Conservation (phyloP, 257 asterid species). For the Solanum ahanhuiri region DNA sequence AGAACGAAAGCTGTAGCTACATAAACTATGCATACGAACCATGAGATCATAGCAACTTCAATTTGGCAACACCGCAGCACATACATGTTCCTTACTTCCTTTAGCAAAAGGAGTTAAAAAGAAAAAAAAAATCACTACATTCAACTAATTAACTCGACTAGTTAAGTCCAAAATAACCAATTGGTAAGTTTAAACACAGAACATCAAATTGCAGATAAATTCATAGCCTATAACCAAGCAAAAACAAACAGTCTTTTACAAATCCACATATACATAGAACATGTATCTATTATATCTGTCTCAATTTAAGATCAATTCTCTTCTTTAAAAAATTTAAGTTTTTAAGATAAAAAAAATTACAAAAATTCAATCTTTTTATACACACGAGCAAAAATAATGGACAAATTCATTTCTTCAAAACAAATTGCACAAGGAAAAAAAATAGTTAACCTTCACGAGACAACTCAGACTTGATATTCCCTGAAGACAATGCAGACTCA, state of each 20-base stretch:
- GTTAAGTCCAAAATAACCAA: background rate
- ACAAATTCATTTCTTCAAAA: background rate
- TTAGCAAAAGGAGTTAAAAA: background rate
- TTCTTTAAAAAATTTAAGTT: background rate
- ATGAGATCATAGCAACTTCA: background rate
- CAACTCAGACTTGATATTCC: slow-evolving; percentile 42
- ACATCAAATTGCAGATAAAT: background rate
- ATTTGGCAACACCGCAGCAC: background rate
- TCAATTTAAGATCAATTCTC: background rate
- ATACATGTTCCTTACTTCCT: background rate
- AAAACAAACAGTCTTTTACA: background rate
- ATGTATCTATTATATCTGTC: background rate
- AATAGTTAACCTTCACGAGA: slow-evolving; percentile 50
- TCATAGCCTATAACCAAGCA: background rate
- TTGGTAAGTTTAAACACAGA: background rate
- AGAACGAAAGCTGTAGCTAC: background rate
- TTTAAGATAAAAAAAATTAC: background rate
- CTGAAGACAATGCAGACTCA: slow-evolving; percentile 22
- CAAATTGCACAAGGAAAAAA: background rate
- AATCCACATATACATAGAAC: background rate
- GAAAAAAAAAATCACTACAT: background rate
- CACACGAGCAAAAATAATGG: background rate
- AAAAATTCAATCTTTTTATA: background rate
- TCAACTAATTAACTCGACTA: background rate
- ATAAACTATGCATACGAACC: background rate